Evolutionary conservation across 345 rosid species (phyloP), one percentile per base, ranked within the genome.

Genomic region (Euphorbia lathyris): DNA sequence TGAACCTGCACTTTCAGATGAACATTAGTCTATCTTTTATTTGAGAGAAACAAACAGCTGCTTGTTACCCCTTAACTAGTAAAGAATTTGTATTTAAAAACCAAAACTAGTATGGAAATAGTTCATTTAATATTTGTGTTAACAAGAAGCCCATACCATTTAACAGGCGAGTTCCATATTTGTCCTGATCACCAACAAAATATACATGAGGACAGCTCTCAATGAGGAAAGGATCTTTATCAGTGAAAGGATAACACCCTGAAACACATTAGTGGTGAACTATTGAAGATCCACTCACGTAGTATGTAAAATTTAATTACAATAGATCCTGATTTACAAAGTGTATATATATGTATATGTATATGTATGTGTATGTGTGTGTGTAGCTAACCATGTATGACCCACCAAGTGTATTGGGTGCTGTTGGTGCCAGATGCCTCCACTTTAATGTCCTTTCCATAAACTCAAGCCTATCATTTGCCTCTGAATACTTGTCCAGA

Each of bases 391-490:
- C 34, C 22, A 48, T 47, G 32, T 42, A 62, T 27, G 58, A 34
- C 66, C 63, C 79, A 90, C 98, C 99, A 19, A 92, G 97, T 38
- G 99, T 92, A 75, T 96, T 92, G 58, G 99, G 98, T 73, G 99
- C 83, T 58, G 97, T 92, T 62, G 99, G 99, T 57, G 98, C 96
- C 63, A 95, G 83, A 87, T 92, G 98, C 81, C 98, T 86, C 99
- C 99, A 92, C 72, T 79, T 86, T 72, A 96, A 72, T 51, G 97
- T 96, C 83, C 98, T 87, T 84, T 90, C 98, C 68, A 96, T 84
- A 71, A 89, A 90, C 45, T 96, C 97, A 76, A 96, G 89, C 72
- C 73, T 84, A 79, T 90, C 82, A 47, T 85, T 71, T 58, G 91
- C 99, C 74, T 89, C 95, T 11, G 98, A 90, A 76, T 96, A 92